Evolutionary conservation across 768 basidiomycete genomes (phyloP), one percentile per base, ranked within the genome.

Genomic region (Tulasnella sp.): DNA sequence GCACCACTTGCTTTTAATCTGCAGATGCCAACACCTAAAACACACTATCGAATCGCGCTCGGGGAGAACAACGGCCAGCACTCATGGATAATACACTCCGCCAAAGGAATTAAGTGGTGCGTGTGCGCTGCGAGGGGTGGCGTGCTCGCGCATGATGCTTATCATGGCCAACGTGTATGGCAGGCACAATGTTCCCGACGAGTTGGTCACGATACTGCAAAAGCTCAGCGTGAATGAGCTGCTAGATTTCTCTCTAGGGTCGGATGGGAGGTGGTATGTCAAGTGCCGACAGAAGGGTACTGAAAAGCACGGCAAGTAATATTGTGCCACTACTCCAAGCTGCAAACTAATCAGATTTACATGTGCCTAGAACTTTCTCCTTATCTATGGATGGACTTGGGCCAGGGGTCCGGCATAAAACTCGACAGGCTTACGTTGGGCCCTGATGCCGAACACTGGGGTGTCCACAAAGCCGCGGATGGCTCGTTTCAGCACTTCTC

Each of bases 391-490:
- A 32, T 29, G 37, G 37, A 35, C 5, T 46, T 75, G 15, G 10
- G 37, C 15, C 74, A 75, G 51, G 37, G 51, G 3, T 48, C 44
- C 23, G 32, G 20, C 37, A 29, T 37, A 13, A 15, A 35, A 15
- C 44, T 75, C 26, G 74, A 75, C 37, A 40, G 74, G n/a, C 51
- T 75, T 13, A 29, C n/a, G 26, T 42, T 75, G 16, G 74, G 74
- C 20, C 51, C 74, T 61, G 55, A 35, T 26, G 29, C 9, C 11
- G 48, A 40, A 20, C 55, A 51, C 37, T 75, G 74, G 74, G 74
- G 74, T 9, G 74, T 55, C 46, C n/a, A 23, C 29, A 32, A 29
- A 40, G n/a, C 40, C 70, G 35, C 70, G n/a, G 70, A 35, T 32
- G 70, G 40, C 35, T 35, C 35, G 70, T 40, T 70, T 32, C 11